Conservation (phyloP, 2,329 filamentous ascomycete genomes). For the Talaromyces sp. region DNA sequence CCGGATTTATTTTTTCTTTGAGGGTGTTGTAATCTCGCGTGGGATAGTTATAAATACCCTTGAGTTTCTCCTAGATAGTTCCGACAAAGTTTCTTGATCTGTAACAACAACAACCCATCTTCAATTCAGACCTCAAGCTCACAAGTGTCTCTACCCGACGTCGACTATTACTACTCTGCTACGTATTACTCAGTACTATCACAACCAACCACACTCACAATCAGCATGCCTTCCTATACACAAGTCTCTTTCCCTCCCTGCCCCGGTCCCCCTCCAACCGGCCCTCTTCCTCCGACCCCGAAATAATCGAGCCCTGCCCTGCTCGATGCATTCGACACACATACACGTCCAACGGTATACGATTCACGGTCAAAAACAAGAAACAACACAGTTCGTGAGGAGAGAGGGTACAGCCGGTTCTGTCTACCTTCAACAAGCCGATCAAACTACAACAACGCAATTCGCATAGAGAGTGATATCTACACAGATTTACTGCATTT, state of each 20-base stretch:
- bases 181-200: not conserved
- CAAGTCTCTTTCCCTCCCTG: slow-evolving; percentile 18
- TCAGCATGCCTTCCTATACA: slow-evolving; percentile 17
- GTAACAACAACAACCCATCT: not conserved
- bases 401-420: slow-evolving; percentile 8
- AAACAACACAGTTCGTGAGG: not conserved
- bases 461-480: slow-evolving; percentile 7
- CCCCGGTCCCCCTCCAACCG: slow-evolving; percentile 18
- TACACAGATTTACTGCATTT: not conserved
- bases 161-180: not conserved
- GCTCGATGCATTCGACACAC: not conserved
- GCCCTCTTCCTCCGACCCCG: slow-evolving; percentile 19
- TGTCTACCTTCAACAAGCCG: not conserved
- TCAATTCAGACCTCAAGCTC: not conserved
- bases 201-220: not conserved
- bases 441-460: slow-evolving; percentile 1
- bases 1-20: not conserved
- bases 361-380: slow-evolving; percentile 5
- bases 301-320: slow-evolving; percentile 14
- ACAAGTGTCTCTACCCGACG: not conserved
- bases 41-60: slow-evolving; percentile 10
- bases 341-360: not conserved
- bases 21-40: not conserved
- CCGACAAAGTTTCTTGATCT: not conserved
- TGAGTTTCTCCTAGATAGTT: slow-evolving; percentile 4